Percentiles rank a stretch among this genome's conserved stretches.
Evolutionary conservation across 495 filamentous ascomycete species (phyloP).

Genomic region (Rhypophila decipiens): DNA sequence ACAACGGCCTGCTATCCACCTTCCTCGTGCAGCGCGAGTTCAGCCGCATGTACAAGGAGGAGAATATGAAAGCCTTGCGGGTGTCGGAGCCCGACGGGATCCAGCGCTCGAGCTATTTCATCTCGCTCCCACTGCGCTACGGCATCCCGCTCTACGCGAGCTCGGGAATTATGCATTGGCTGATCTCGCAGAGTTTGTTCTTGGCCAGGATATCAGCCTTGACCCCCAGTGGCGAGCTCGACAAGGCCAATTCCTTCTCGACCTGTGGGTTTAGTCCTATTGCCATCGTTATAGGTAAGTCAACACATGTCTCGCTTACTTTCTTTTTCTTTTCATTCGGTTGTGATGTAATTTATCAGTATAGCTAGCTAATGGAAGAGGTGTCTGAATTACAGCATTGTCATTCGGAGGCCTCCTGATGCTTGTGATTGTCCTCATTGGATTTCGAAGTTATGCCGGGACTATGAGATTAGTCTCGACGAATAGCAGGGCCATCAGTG

Average conservation of each 20-base stretch:
- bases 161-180: conserved; percentile 34
- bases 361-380: neutral
- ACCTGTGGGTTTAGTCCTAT: conserved; percentile 28
- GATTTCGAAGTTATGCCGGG: conserved; percentile 11
- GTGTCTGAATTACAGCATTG: neutral
- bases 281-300: conserved; percentile 22
- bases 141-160: conserved; percentile 28
- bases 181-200: conserved; percentile 36
- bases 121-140: conserved; percentile 42
- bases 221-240: conserved; percentile 2
- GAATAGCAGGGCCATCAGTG: conserved; percentile 17
- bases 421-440: conserved; percentile 2
- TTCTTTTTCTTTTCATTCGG: too few relatives aligned
- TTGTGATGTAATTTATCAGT: neutral
- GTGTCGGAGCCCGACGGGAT: conserved; percentile 25
- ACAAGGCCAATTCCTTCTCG: conserved; percentile 6
- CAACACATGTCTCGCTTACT: too few relatives aligned
- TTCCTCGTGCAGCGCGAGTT: conserved; percentile 28
- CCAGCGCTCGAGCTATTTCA: conserved; percentile 42
- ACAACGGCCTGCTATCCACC: conserved; percentile 31
- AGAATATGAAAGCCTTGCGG: conserved; percentile 9
- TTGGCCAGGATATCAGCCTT: conserved; percentile 16
- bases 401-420: neutral
- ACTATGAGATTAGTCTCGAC: conserved; percentile 16
- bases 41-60: neutral